Evolutionary conservation across 2,329 filamentous ascomycete species (phyloP), one percentile per base, ranked within the genome.

Genomic region (Pseudogymnoascus sp.): DNA sequence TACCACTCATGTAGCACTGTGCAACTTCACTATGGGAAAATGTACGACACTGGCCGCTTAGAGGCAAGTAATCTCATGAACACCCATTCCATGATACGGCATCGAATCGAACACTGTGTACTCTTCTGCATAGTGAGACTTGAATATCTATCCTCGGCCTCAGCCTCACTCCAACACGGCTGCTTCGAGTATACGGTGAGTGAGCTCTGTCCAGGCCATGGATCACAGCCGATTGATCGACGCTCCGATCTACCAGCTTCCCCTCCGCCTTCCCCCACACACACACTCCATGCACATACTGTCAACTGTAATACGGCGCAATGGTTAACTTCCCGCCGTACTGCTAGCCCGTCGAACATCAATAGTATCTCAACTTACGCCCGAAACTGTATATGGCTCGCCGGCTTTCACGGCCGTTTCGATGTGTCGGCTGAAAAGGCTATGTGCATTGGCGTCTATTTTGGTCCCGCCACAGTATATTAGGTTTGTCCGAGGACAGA

Each of bases 51-150:
- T 12, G 25, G 25, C 47, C n/a, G 47, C 2, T 54, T 54, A n/a
- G 16, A 54, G 47, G 28, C 28, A 54, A 33, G 22, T 25, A 33
- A 33, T 33, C 8, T 18, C 47, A 33, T 7, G 25, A 18, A 18
- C 28, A 1, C 14, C 25, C 5, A 18, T 50, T 50, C 25, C 18
- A 18, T 54, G n/a, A 12, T 18, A 18, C 47, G 25, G 28, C 47
- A 18, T 54, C 47, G 9, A 33, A 54, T 50, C 47, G 47, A 33
- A 54, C 47, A 54, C 47, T 33, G 47, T 54, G n/a, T 54, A 54
- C 28, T 33, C 20, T 47, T 47, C 35, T 25, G 22, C 22, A 25
- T 25, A 25, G 22, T 25, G 22, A 25, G 22, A 25, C 22, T 25
- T 25, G 22, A 14, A n/a, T 14, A n/a, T 14, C 12, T 47, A 30